These are phyloP conservation scores for Phytophthora foliorum DNA, from an alignment of 352 stramenopile species.

Conservation along the genomic window DNA sequence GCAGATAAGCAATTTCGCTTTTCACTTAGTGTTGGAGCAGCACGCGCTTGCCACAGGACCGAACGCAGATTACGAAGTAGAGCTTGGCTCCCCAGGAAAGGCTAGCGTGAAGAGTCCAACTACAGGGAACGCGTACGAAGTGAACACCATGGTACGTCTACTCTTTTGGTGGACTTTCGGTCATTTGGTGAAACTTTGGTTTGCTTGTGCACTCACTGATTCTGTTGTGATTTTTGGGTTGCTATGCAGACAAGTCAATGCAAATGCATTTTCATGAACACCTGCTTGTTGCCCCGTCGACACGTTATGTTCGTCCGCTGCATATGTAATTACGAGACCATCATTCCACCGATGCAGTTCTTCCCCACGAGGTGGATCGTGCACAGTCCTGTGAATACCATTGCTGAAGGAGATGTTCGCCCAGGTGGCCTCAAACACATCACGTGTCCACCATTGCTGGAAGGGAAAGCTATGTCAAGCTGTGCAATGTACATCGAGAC, in stretches of 20 bases:
- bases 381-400: too few species aligned
- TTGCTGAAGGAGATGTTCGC: too few species aligned
- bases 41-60: not conserved
- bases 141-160: too few species aligned
- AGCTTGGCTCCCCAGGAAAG: not conserved
- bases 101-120: not conserved
- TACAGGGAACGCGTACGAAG: not conserved
- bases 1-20: conserved; percentile 1
- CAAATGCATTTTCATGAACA: too few species aligned
- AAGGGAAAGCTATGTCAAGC: too few species aligned
- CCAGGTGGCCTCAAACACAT: too few species aligned
- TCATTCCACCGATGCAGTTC: conserved; percentile 4
- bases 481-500: not conserved
- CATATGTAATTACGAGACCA: conserved; percentile 11
- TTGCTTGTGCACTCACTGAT: conserved; percentile 1
- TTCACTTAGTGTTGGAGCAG: not conserved
- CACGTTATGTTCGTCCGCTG: conserved; percentile 3
- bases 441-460: too few species aligned
- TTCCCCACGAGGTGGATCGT: not conserved
- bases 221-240: too few species aligned
- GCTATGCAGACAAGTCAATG: too few species aligned
- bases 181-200: not conserved
- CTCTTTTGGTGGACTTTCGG: not conserved
- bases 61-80: not conserved
- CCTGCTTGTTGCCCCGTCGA: too few species aligned